A percentile compares a stretch with the other conserved stretches of the same genome.
Conservation (phyloP, 2,329 filamentous ascomycete genomes). For the Cercospora sesami region DNA sequence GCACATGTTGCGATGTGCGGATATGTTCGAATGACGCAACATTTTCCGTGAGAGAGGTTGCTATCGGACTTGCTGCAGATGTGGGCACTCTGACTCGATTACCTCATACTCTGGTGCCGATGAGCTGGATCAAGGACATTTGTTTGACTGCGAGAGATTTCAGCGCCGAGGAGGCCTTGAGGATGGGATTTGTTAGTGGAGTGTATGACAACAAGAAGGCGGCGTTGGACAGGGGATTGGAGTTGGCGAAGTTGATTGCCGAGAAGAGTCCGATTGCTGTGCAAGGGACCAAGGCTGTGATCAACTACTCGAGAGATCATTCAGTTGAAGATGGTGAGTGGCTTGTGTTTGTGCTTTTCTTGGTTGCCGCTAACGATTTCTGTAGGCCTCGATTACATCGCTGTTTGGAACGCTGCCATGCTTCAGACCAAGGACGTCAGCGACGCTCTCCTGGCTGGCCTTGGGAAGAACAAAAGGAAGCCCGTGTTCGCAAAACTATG, state of each 20-base stretch:
- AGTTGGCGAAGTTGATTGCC: conserved; percentile 66
- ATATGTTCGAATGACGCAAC: conserved; percentile 58
- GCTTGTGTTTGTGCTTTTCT: conserved; percentile 48
- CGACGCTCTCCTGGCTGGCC: conserved; percentile 25
- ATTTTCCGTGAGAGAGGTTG: conserved; percentile 76
- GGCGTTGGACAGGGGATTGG: conserved; percentile 59
- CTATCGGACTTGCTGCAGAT: conserved; percentile 77
- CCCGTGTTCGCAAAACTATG: conserved; percentile 31
- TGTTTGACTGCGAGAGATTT: conserved; percentile 71
- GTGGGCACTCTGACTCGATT: conserved; percentile 74
- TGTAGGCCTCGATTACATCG: conserved; percentile 27
- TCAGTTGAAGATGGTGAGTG: conserved; percentile 62
- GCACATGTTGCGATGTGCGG: conserved; percentile 69
- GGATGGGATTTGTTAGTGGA: conserved; percentile 68
- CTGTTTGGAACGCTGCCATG: conserved; percentile 33
- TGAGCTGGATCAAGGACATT: conserved; percentile 79
- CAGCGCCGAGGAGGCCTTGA: conserved; percentile 64
- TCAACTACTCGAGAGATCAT: conserved; percentile 80
- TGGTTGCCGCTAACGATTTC: conserved; percentile 53
- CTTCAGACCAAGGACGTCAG: conserved; percentile 30
- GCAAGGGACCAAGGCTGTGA: conserved; percentile 79
- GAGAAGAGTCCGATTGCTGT: conserved; percentile 87
- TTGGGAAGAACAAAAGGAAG: conserved; percentile 27
- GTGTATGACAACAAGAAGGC: conserved; percentile 64
- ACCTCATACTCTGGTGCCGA: conserved; percentile 69